Evolutionary conservation across 208 protist genomes (phyloP), one percentile per base, ranked within the genome.

Genomic region (Vickermania ingenoplastis): DNA sequence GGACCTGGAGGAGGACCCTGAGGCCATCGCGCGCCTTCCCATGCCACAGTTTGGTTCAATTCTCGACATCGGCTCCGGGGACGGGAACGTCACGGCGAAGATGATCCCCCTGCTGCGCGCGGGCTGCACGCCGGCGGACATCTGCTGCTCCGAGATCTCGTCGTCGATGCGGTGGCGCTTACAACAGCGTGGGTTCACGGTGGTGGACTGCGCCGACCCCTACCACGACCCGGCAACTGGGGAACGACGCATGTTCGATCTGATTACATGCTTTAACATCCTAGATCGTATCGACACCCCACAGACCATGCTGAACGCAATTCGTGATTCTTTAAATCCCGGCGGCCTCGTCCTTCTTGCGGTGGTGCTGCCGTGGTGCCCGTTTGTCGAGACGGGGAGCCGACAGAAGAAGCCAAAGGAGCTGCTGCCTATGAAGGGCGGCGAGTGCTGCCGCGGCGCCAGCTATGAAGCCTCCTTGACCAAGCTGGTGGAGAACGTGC

Each of bases 331-430:
- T 2, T 68, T 94, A 51, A 59, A 53, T 28, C 78, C 83, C 0
- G 69, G 72, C 14, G 72, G 79, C 27, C 7, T 84, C 5, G 55
- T 91, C 55, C 71, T 94, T 28, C 67, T 94, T 7, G 83, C 87
- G 0, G 83, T 94, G 57, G 87, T 94, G 30, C 61, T 94, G 52
- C 87, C 87, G 29, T 94, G 87, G 84, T 94, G 87, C 61, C 87
- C 87, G 2, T 91, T 94, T 55, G 87, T 94, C 4, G 83, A 94
- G 75, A 50, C 81, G 48, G 75, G 78, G 31, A 67, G 23, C 2
- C 53, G 31, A 23, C 81, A 90, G 65, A 67, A 69, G 31, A 41
- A n/a, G n/a, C 87, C 87, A 29, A 53, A 61, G 25, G 79, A 94
- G 73, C 25, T 26, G 58, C 71, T 94, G 62, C 81, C 79, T 4